Conservation (phyloP, 169 alveolate genomes). For the Babesia microti region DNA sequence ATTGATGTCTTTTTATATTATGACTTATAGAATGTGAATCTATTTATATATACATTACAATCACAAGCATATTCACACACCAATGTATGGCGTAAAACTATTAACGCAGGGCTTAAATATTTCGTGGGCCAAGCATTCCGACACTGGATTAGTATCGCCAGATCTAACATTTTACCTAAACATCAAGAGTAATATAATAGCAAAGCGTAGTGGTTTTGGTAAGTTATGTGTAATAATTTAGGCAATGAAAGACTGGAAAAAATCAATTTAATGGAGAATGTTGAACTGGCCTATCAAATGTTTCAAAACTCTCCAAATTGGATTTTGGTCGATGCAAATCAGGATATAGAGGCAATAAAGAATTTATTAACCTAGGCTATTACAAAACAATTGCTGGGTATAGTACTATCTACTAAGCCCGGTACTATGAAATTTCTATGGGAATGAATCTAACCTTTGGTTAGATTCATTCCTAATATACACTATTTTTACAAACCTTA, state of each 20-base stretch:
- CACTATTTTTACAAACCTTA: no score
- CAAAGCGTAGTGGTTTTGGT: constrained; percentile 39
- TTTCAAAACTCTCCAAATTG: not conserved
- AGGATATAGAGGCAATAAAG: constrained; percentile 27
- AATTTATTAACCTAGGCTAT: constrained; percentile 1
- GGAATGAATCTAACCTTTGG: no score
- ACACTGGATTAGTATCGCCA: constrained; percentile 32
- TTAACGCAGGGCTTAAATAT: constrained; percentile 19
- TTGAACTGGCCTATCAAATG: not conserved
- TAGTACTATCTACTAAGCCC: no score
- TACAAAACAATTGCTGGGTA: no score
- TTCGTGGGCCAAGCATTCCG: constrained; percentile 33
- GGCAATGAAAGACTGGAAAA: not conserved
- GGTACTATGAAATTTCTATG: no score
- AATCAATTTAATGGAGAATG: not conserved
- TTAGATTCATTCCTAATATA: no score
- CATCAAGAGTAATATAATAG: constrained; percentile 10
- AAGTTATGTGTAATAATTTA: not conserved
- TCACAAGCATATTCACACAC: no score
- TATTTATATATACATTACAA: no score
- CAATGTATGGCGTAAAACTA: no score
- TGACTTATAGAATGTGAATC: no score
- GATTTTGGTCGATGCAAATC: not conserved
- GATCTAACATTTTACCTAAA: constrained; percentile 37
- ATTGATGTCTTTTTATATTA: no score